phyloP scores from a whole-genome alignment of 2,329 filamentous ascomycete species.

The Epichloe aotearoae region DNA sequence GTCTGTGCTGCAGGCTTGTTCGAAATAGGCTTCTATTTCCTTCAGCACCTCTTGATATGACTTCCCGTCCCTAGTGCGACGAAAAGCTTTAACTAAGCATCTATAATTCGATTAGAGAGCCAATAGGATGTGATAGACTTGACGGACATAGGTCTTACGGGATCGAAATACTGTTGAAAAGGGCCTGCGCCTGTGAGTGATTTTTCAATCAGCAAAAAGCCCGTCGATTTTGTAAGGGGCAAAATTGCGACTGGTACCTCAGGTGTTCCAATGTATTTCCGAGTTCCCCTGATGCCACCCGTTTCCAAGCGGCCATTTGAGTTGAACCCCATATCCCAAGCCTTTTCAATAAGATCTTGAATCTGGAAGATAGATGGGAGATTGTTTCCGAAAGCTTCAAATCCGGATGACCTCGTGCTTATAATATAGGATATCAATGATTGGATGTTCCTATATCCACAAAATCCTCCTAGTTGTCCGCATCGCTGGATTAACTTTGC shows the following conservation, averaged over 20 bases:
- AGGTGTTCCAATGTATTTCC: slow-evolving; percentile 90
- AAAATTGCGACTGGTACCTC: slow-evolving; percentile 41
- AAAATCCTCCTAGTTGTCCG: slow-evolving; percentile 57
- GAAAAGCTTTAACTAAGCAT: slow-evolving; percentile 50
- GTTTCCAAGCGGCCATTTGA: slow-evolving; percentile 63
- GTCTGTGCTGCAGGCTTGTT: slow-evolving; percentile 28
- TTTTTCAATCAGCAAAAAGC: not conserved
- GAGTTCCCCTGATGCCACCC: slow-evolving; percentile 72
- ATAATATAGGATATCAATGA: slow-evolving; percentile 75
- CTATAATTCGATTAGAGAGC: slow-evolving; percentile 17
- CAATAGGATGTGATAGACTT: not conserved
- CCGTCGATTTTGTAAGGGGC: not conserved
- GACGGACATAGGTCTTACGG: slow-evolving; percentile 29
- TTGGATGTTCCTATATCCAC: slow-evolving; percentile 90
- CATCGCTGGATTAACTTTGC: not conserved
- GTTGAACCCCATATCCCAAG: slow-evolving; percentile 81
- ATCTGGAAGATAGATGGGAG: slow-evolving; percentile 69
- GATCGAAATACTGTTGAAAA: slow-evolving; percentile 59
- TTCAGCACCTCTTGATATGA: slow-evolving; percentile 44
- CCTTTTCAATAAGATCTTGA: slow-evolving; percentile 74
- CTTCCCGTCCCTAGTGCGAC: slow-evolving; percentile 30
- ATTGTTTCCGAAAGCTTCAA: slow-evolving; percentile 42
- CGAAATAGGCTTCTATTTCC: slow-evolving; percentile 64
- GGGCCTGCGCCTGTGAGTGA: slow-evolving; percentile 53
- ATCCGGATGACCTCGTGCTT: slow-evolving; percentile 39